Evolutionary conservation across 192 early-diverging fungal genomes (phyloP), one percentile per base, ranked within the genome.

Genomic region (Haplosporangium gracile): DNA sequence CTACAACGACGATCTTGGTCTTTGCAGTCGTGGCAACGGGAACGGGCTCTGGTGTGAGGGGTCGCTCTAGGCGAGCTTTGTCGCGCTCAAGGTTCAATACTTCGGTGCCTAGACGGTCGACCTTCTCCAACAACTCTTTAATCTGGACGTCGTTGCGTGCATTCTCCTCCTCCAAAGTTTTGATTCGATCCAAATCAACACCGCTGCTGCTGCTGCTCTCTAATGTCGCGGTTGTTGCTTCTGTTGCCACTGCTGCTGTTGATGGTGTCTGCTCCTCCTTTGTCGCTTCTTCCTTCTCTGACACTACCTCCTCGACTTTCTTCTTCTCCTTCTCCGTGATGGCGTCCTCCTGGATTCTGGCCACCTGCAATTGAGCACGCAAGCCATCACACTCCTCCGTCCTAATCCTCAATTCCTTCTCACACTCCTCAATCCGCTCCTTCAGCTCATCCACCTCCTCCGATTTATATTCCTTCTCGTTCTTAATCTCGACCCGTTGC

Each of bases 121-220:
- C 70, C 65, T 86, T 86, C 24, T 72, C 53, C 11, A 60, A 40
- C 71, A 81, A 36, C 39, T 77, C 75, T 9, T 45, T n/a, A 53
- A 86, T 86, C 75, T 73, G 38, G 2, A 6, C 70, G n/a, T 86
- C 84, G 68, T 86, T 81, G 29, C 32, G 70, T 22, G 16, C 16
- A 51, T 86, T 81, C 65, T 81, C 79, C 6, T 68, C 65, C 68
- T 63, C n/a, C 49, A 86, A 55, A 3, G 22, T 6, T 51, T 69
- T 60, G 70, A 81, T 43, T 24, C 60, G 60, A 29, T 32, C 60
- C 4, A 34, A 29, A 65, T 65, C 29, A 32, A 32, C 60, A 34
- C 11, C 26, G 40, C 39, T 63, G 65, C 38, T 36, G 40, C 39
- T 63, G 65, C 38, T 29, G 2, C 15, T 40, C 8, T 70, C 32